Conservation (phyloP, 495 filamentous ascomycete genomes). For the Pseudoneurospora amorphoporcata region DNA sequence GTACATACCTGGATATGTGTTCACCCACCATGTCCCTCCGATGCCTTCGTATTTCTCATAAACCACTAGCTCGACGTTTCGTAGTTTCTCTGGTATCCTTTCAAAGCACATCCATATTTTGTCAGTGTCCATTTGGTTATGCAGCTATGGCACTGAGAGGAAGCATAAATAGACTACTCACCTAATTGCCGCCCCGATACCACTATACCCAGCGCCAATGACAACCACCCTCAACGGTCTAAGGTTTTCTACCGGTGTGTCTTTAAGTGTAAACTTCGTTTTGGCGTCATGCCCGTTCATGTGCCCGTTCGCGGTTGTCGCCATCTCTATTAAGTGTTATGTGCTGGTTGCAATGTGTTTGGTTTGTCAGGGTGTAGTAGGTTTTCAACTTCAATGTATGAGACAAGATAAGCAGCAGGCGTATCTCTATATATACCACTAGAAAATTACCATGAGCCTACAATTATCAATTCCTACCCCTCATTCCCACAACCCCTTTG, state of each 20-base stretch:
- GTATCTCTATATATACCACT: neutral
- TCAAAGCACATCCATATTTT: neutral
- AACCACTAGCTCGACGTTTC: conserved; percentile 32
- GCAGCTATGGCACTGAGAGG: neutral
- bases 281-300: neutral
- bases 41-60: conserved; percentile 35
- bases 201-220: conserved; percentile 40
- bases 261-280: conserved; percentile 24
- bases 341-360: neutral
- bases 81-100: conserved; percentile 32
- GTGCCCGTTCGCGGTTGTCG: neutral
- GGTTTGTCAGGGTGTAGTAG: neutral
- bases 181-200: conserved; percentile 34
- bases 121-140: neutral
- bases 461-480: neutral
- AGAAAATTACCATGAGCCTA: neutral
- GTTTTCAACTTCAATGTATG: no score
- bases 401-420: no score
- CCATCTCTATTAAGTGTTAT: neutral
- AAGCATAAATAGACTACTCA: neutral
- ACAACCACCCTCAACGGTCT: conserved; percentile 37
- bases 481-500: neutral
- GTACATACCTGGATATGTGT: conserved; percentile 32
- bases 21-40: conserved; percentile 37
- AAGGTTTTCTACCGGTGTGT: conserved; percentile 33